These are phyloP conservation scores for Aciculosporium take DNA, from an alignment of 2,329 filamentous ascomycete species.

Conservation along the genomic window DNA sequence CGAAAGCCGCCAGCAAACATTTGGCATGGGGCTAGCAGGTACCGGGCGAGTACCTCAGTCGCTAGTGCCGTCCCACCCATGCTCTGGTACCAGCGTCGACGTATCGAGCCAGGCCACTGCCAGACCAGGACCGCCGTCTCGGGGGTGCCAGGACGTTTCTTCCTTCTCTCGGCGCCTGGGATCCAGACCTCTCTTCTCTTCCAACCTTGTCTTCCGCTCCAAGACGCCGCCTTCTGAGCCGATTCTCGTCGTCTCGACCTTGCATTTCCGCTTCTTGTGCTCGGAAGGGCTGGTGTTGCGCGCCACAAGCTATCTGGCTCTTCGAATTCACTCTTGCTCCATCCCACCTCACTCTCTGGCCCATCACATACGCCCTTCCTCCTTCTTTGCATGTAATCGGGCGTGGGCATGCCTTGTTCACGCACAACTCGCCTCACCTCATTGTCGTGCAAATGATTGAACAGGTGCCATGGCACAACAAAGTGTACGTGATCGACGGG, in stretches of 20 bases:
- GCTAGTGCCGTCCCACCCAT: conserved; percentile 24
- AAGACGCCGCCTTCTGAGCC: conserved; percentile 13
- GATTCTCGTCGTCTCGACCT: conserved; percentile 14
- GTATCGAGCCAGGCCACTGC: conserved; percentile 18
- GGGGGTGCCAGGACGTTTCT: conserved; percentile 25
- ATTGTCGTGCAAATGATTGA: conserved; percentile 21
- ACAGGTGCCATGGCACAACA: conserved; percentile 25
- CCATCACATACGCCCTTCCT: conserved; percentile 1
- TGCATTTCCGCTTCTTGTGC: conserved; percentile 3
- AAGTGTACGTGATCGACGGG: conserved; percentile 20
- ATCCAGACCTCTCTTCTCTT: conserved; percentile 20
- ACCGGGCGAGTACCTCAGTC: conserved; percentile 13
- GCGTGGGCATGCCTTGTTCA: conserved; percentile 17
- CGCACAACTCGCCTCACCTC: conserved; percentile 17
- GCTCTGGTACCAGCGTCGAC: conserved; percentile 19
- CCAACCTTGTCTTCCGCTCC: conserved; percentile 20
- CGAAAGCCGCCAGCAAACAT: conserved; percentile 2
- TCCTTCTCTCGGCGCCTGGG: conserved; percentile 22
- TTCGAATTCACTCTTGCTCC: not conserved
- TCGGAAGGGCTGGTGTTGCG: not conserved
- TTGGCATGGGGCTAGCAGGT: conserved; percentile 11
- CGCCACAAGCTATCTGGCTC: not conserved
- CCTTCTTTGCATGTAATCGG: conserved; percentile 7
- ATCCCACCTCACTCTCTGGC: not conserved
- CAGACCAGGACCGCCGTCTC: conserved; percentile 22